Evolutionary conservation across 257 asterid genomes (phyloP).

Genomic region (Nicotiana tabacum): DNA sequence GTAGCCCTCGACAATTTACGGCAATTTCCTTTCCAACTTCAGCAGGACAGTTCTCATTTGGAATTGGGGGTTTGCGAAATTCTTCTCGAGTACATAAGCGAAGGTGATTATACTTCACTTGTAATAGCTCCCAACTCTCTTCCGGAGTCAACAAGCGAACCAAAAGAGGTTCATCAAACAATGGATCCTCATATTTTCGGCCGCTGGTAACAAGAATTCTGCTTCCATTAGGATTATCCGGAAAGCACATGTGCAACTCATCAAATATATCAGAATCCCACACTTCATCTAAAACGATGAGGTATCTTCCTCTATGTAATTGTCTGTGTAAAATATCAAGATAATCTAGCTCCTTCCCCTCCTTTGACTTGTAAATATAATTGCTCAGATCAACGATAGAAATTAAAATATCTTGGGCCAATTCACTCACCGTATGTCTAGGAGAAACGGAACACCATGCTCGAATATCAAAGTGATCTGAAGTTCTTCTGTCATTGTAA

Average conservation of each 20-base stretch:
- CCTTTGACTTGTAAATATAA: not conserved
- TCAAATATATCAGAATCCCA: conserved; percentile 19
- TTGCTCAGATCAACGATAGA: not conserved
- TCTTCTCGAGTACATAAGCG: not conserved
- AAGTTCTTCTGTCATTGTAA: conserved; percentile 4
- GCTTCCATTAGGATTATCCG: conserved; percentile 19
- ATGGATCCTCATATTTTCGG: not conserved
- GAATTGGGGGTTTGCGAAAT: not conserved
- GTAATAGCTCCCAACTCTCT: conserved; percentile 22
- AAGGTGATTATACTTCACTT: not conserved
- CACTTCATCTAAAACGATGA: conserved; percentile 35
- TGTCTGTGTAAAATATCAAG: not conserved
- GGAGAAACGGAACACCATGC: conserved; percentile 25
- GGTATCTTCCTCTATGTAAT: conserved; percentile 20
- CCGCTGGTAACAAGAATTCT: conserved; percentile 27
- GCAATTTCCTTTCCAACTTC: conserved; percentile 13
- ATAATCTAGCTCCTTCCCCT: not conserved
- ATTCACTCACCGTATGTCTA: not conserved
- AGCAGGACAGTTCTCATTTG: not conserved
- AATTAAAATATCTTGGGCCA: not conserved
- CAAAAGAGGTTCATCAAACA: not conserved
- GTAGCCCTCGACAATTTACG: conserved; percentile 24
- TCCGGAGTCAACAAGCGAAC: conserved; percentile 5
- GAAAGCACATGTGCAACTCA: not conserved
- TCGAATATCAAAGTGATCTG: conserved; percentile 11